phyloP scores from a whole-genome alignment of 108 stramenopile genomes.

The Skeletonema menzelii region DNA sequence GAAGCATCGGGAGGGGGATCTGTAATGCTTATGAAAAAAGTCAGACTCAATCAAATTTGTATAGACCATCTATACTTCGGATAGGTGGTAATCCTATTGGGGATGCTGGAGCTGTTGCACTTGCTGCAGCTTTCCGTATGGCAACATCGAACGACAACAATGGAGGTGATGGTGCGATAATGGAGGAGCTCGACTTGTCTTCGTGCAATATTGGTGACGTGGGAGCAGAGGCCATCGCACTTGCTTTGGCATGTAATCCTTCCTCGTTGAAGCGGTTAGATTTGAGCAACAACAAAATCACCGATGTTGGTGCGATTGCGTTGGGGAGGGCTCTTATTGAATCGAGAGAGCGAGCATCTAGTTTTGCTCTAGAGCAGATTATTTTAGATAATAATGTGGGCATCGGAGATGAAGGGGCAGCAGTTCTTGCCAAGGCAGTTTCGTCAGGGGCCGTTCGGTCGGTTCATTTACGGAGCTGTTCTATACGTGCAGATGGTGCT shows the following conservation, averaged over 20 bases:
- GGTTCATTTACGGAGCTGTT: slow-evolving; percentile 69
- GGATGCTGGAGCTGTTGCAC: slow-evolving; percentile 74
- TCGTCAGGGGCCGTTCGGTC: slow-evolving; percentile 45
- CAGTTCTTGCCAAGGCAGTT: slow-evolving; percentile 56
- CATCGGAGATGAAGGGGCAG: slow-evolving; percentile 62
- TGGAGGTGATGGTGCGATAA: slow-evolving; percentile 23
- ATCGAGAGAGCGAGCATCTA: not conserved
- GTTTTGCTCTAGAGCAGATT: slow-evolving; percentile 35
- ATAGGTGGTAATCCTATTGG: slow-evolving; percentile 73
- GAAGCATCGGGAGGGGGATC: slow-evolving; percentile 68
- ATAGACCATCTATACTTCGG: slow-evolving; percentile 33
- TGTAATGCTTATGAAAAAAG: slow-evolving; percentile 36
- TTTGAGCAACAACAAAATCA: slow-evolving; percentile 78
- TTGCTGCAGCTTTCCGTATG: slow-evolving; percentile 75
- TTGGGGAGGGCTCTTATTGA: slow-evolving; percentile 53
- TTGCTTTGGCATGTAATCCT: slow-evolving; percentile 61
- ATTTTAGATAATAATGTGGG: slow-evolving; percentile 71
- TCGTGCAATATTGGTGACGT: slow-evolving; percentile 72
- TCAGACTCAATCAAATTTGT: not conserved
- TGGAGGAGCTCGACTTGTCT: slow-evolving; percentile 72
- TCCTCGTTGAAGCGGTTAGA: slow-evolving; percentile 58
- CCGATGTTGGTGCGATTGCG: slow-evolving; percentile 63
- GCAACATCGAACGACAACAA: slow-evolving; percentile 17
- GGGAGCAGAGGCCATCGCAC: slow-evolving; percentile 74
- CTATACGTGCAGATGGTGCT: slow-evolving; percentile 67